Evolutionary conservation across 2,329 filamentous ascomycete species (phyloP).

Genomic region (Reticulascus tulasneorum): DNA sequence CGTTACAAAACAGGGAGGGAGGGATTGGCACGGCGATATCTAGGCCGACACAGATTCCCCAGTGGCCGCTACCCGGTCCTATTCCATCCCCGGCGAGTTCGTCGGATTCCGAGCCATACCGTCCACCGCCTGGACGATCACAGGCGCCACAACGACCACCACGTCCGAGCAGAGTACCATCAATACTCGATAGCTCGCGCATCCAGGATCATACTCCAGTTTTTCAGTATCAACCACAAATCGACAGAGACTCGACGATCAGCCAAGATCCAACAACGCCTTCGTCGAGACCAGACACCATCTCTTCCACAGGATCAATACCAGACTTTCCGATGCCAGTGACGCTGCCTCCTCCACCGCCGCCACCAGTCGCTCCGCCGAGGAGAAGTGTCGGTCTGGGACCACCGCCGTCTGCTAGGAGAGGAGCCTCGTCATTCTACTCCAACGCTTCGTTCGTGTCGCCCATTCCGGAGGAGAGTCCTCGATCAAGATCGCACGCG

Average conservation of each 20-base stretch:
- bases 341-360: conserved; percentile 19
- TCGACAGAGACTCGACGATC: conserved; percentile 27
- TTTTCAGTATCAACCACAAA: conserved; percentile 43
- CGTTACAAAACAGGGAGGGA: conserved; percentile 32
- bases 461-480: conserved; percentile 70
- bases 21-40: conserved; percentile 46
- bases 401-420: conserved; percentile 56
- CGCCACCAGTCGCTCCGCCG: conserved; percentile 23
- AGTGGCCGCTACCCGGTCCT: conserved; percentile 49
- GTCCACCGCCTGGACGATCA: conserved; percentile 45
- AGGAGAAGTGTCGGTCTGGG: conserved; percentile 52
- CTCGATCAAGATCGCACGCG: conserved; percentile 51
- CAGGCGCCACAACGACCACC: conserved; percentile 55
- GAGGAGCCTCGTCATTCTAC: conserved; percentile 61
- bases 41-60: conserved; percentile 47
- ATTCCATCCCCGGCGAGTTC: conserved; percentile 27
- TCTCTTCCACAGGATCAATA: conserved; percentile 53
- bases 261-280: conserved; percentile 42
- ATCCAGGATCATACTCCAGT: conserved; percentile 53
- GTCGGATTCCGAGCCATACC: conserved; percentile 38
- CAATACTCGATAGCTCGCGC: conserved; percentile 52
- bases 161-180: conserved; percentile 56
- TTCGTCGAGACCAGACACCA: conserved; percentile 44
- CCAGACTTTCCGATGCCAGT: conserved; percentile 54
- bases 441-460: conserved; percentile 66